Evolutionary conservation across 1,284 basidiomycete species (phyloP).

Genomic region (Schizopora paradoxa): DNA sequence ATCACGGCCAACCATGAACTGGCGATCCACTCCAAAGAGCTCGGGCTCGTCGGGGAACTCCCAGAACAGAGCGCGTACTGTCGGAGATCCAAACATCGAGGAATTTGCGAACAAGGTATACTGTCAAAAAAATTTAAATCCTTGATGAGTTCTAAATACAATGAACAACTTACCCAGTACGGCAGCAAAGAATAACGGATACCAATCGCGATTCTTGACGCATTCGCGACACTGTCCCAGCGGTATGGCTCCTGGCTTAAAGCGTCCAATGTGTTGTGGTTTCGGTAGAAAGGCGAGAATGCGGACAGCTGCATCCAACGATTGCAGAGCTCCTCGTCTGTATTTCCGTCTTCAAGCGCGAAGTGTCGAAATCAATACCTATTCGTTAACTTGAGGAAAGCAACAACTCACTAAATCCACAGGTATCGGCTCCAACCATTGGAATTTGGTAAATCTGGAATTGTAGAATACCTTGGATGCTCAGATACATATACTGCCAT

Average conservation of each 20-base stretch:
- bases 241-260: constrained; percentile 68
- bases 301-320: constrained; percentile 79
- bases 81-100: constrained; percentile 57
- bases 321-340: constrained; percentile 76
- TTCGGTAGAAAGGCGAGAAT: constrained; percentile 67
- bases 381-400: no score
- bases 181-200: constrained; percentile 65
- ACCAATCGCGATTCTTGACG: constrained; percentile 65
- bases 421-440: constrained; percentile 72
- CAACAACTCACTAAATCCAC: constrained; percentile 46
- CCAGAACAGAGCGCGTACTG: constrained; percentile 69
- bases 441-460: constrained; percentile 76
- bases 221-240: constrained; percentile 70
- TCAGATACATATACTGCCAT: constrained; percentile 58
- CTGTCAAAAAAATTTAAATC: no score
- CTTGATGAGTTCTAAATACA: no score
- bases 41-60: constrained; percentile 69
- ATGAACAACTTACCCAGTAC: constrained; percentile 57
- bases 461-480: constrained; percentile 64
- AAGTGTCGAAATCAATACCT: constrained; percentile 8
- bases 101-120: constrained; percentile 71
- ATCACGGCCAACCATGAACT: constrained; percentile 66
- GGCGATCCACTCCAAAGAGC: constrained; percentile 58
- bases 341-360: constrained; percentile 59
- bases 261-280: constrained; percentile 59